Base-by-base conservation (phyloP, 176 grass and related monocot species). In the Aegilops bicornis region DNA sequence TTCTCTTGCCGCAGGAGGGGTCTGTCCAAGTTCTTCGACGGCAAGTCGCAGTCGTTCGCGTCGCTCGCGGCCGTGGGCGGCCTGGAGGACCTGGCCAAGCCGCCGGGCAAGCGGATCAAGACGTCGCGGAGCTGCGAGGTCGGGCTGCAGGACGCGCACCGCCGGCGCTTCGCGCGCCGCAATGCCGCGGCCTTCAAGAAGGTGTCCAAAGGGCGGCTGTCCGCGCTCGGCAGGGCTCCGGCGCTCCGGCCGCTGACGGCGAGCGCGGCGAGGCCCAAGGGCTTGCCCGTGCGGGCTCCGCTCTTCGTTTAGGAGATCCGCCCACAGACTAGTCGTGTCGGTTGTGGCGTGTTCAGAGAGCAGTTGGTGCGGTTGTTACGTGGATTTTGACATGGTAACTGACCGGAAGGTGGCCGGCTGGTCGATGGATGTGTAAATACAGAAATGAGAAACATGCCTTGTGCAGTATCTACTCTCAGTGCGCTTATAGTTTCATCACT, bases 21-120 rank as follows among this genome's bases (percentile, higher is more conserved):
- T 15, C 73, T 95, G 37, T 95, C 93, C 2, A 83, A 86, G 85
- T 95, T 95, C 87, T 95, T 95, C 79, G 73, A 95, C 88, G 93
- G 93, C 74, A 95, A 92, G 87, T 95, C 93, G 42, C 93, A 95
- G 75, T 95, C 93, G 7, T 95, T 95, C 74, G 76, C 82, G 64
- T 95, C 93, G 88, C 90, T 92, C 12, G 86, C 87, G 37, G 87
- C 83, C 10, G 93, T 85, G 7, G 86, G 36, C 47, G 74, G 67
- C 62, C 78, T 92, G 11, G 90, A 88, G 85, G 93, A 92, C 86
- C 86, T 92, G 82, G 74, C 88, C 45, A 95, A 92, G 85, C 90
- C 87, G 37, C 67, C 25, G 60, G 58, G 67, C 79, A 95, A 90
- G 88, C 83, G 88, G 19, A 71, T 95, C 74, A 95, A 90, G 82